A percentile compares a stretch with the other conserved stretches of the same genome.
These are phyloP conservation scores for Bruguiera gymnorhiza DNA, from an alignment of 345 rosid genomes.

Conservation along the genomic window DNA sequence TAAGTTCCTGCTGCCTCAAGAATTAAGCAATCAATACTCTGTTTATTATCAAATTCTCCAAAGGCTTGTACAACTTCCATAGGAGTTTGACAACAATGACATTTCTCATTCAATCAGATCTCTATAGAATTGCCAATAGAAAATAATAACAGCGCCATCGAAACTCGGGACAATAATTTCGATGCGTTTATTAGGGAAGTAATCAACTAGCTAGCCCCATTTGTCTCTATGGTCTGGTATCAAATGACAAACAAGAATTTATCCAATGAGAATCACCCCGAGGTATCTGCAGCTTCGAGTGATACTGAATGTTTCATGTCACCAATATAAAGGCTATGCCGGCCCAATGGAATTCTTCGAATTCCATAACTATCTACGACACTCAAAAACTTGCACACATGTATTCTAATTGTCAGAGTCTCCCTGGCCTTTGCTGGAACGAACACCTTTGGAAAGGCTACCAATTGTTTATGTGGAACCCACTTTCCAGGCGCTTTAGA, in stretches of 20 bases:
- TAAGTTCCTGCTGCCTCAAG: too few relatives aligned
- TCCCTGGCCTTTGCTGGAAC: constrained; percentile 49
- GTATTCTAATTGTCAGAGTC: constrained; percentile 56
- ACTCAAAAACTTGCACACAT: constrained; percentile 80
- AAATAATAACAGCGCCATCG: too few relatives aligned
- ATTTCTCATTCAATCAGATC: too few relatives aligned
- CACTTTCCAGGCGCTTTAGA: constrained; percentile 63
- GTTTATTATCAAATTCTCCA: too few relatives aligned
- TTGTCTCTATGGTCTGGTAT: too few relatives aligned
- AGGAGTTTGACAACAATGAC: too few relatives aligned
- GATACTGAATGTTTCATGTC: constrained; percentile 52
- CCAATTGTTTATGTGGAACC: constrained; percentile 73
- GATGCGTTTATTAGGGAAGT: too few relatives aligned
- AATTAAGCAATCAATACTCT: too few relatives aligned
- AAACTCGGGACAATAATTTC: too few relatives aligned
- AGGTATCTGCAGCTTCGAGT: constrained; percentile 45
- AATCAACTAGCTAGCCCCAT: too few relatives aligned
- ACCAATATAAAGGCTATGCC: constrained; percentile 68
- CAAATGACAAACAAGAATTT: background rate
- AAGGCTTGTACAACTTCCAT: too few relatives aligned
- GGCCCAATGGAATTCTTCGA: constrained; percentile 84
- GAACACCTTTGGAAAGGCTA: constrained; percentile 62
- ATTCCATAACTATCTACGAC: constrained; percentile 73
- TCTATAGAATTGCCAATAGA: too few relatives aligned
- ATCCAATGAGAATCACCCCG: background rate